phyloP scores from a whole-genome alignment of 371 early-diverging fungal species.

The Actinomortierella wolfii region DNA sequence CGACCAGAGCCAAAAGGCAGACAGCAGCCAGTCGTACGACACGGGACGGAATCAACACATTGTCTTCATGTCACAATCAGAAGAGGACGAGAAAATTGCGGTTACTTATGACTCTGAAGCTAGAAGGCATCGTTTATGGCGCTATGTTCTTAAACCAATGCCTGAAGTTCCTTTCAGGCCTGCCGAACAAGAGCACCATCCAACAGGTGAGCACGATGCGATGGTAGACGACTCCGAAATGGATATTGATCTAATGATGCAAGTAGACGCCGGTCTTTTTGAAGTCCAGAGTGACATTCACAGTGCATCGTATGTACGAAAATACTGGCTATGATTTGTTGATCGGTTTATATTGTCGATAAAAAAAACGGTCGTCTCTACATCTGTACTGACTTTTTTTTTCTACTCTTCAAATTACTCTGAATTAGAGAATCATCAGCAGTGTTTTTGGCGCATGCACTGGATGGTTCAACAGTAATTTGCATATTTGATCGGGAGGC shows the following conservation, averaged over 20 bases:
- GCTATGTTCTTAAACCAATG: constrained; percentile 17
- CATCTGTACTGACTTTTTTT: too few species aligned
- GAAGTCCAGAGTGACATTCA: constrained; percentile 44
- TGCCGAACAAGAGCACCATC: constrained; percentile 16
- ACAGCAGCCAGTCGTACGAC: neutral
- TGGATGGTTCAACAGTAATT: constrained; percentile 40
- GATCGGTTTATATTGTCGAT: too few species aligned
- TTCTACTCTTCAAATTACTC: neutral
- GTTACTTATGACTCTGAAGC: constrained; percentile 33
- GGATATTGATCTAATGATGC: constrained; percentile 19
- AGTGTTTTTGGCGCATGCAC: constrained; percentile 38
- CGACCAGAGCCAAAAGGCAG: neutral
- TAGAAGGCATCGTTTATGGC: constrained; percentile 43
- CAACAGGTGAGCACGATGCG: constrained; percentile 8
- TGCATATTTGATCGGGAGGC: constrained; percentile 47
- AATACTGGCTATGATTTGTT: too few species aligned
- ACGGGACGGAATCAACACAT: neutral
- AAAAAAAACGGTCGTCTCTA: too few species aligned
- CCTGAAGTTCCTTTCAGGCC: constrained; percentile 11
- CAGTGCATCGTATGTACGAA: constrained; percentile 22
- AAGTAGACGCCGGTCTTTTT: constrained; percentile 39
- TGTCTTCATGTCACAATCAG: constrained; percentile 2
- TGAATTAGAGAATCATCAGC: constrained; percentile 6
- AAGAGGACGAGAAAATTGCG: constrained; percentile 16
- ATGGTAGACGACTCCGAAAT: constrained; percentile 12